These are phyloP conservation scores for Pseudogymnoascus sp. DNA, from an alignment of 2,329 filamentous ascomycete species.

Conservation along the genomic window DNA sequence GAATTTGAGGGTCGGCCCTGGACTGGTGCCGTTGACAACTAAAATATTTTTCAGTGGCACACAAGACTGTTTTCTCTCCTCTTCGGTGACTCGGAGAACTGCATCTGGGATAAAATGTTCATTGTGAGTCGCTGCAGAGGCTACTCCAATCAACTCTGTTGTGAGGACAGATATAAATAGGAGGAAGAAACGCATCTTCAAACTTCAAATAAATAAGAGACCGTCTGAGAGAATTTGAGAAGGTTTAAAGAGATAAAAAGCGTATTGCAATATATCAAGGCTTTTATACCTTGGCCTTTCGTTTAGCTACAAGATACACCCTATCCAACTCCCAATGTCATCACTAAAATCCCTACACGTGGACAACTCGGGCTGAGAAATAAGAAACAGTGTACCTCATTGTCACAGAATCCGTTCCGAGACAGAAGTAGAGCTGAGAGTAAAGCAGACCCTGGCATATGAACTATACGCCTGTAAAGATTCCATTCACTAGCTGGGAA, in stretches of 20 bases:
- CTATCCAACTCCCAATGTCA: neutral
- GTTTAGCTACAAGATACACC: neutral
- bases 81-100: too few relatives aligned
- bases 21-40: constrained; percentile 40
- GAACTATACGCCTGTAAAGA: neutral
- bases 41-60: constrained; percentile 26
- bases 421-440: neutral
- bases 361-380: neutral
- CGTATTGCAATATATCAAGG: neutral
- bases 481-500: too few relatives aligned
- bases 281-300: neutral
- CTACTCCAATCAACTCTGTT: neutral
- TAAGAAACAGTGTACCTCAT: neutral
- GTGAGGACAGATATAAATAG: neutral
- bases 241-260: neutral
- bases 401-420: neutral
- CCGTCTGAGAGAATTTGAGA: neutral
- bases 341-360: neutral
- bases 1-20: constrained; percentile 39
- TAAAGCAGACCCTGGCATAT: neutral
- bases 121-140: too few relatives aligned
- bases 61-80: too few relatives aligned
- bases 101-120: too few relatives aligned
- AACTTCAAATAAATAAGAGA: neutral
- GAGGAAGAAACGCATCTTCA: neutral